A percentile compares a stretch with the other conserved stretches of the same genome.
These are phyloP conservation scores for Nakazawaea ernobii DNA, from an alignment of 805 yeast species.

Conservation along the genomic window DNA sequence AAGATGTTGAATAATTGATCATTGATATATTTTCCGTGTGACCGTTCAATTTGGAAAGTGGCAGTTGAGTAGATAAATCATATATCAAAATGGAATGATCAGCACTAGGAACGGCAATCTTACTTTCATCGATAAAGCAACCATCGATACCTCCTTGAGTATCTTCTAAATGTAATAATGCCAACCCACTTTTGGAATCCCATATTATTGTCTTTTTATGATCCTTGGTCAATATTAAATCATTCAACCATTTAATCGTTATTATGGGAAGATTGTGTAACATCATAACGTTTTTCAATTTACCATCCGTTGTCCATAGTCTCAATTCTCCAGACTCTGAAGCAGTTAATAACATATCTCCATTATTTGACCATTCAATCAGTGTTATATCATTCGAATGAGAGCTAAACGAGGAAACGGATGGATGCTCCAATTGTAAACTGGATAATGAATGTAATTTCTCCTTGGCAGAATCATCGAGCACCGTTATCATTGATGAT, in stretches of 20 bases:
- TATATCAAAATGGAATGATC: conserved; percentile 51
- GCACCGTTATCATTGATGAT: conserved; percentile 20
- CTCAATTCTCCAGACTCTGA: conserved; percentile 68
- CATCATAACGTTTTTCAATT: conserved; percentile 48
- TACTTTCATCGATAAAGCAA: conserved; percentile 67
- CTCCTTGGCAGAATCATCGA: conserved; percentile 14
- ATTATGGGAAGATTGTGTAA: conserved; percentile 52
- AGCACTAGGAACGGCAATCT: conserved; percentile 65
- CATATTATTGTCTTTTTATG: conserved; percentile 53
- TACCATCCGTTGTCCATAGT: conserved; percentile 74
- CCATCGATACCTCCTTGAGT: conserved; percentile 42
- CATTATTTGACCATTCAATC: conserved; percentile 62
- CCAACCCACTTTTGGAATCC: conserved; percentile 54
- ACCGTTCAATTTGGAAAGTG: conserved; percentile 53
- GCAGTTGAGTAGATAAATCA: conserved; percentile 39
- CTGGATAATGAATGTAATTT: neutral
- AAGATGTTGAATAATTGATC: conserved; percentile 45
- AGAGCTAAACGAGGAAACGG: conserved; percentile 1
- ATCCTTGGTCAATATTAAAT: conserved; percentile 56
- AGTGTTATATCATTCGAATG: conserved; percentile 18
- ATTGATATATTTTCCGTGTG: conserved; percentile 56
- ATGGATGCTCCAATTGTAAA: conserved; percentile 8
- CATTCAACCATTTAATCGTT: conserved; percentile 54
- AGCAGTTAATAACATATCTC: conserved; percentile 57
- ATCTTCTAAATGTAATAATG: conserved; percentile 40